Base-by-base conservation (phyloP, 2,329 filamentous ascomycete species). In the Pestalotiopsis sp. region DNA sequence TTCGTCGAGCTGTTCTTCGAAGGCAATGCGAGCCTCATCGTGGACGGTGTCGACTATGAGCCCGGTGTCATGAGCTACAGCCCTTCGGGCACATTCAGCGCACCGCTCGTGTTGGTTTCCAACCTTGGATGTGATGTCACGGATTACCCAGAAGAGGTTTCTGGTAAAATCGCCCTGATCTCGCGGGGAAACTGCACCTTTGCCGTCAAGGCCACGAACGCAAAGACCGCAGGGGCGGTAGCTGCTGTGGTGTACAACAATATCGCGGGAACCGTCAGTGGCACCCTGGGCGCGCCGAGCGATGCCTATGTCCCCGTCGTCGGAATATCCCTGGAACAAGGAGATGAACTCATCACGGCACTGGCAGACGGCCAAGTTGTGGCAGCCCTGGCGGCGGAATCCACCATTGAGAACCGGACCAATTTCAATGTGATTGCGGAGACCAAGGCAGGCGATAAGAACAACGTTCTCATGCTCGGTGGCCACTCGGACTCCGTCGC, bases 221-320 rank as follows among this genome's bases (percentile, higher is more conserved):
- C 89, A 27, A 86, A 85, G 69, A 74, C 78, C 0, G 88, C 89
- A 1, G 88, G 89, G 20, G 90, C 90, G 1, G 76, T 78, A 0
- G 90, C 81, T 1, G 85, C 84, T 0, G 75, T 92, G 66, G 81
- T 92, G 69, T 91, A 90, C 79, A 91, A 92, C 81, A 91, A 91
- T 69, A 84, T 80, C 3, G 77, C 83, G 0, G 89, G 87, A 2
- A 69, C 77, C 3, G 68, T 83, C 1, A 75, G 84, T 6, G 90
- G 88, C 38, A 91, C 89, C 2, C 81, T 92, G 1, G 88, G 88
- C 63, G 78, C 77, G 6, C 81, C 83, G 0, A 82, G 82, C 59
- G 75, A 72, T 41, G 75, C 76, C 9, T 89, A 88, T 38, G 82
- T 84, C 0, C 84, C 89, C 1, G 83, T 83, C 36, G 80, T 88